Conservation (phyloP, 2,329 filamentous ascomycete genomes). For the Aschersonia sp. region DNA sequence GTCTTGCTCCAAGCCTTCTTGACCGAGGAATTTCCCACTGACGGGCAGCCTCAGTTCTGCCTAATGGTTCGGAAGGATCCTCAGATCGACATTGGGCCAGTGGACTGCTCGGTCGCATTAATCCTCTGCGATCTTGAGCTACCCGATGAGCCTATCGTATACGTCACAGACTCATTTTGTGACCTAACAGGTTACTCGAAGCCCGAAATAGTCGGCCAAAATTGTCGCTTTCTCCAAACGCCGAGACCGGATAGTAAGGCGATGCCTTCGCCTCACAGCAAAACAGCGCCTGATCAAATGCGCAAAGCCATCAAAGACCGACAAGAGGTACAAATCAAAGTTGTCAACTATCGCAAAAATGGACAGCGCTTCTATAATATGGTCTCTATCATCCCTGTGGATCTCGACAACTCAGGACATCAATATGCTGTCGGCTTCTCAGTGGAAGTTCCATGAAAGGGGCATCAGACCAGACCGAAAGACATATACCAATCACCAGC, state of each 20-base stretch:
- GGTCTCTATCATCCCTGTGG: slow-evolving; percentile 72
- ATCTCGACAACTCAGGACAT: slow-evolving; percentile 47
- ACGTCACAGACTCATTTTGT: slow-evolving; percentile 69
- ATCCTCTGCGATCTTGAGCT: slow-evolving; percentile 66
- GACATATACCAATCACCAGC: too few species aligned
- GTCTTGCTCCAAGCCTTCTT: not conserved
- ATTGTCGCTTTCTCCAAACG: slow-evolving; percentile 74
- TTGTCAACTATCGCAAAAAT: slow-evolving; percentile 73
- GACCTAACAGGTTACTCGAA: slow-evolving; percentile 65
- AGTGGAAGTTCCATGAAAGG: slow-evolving; percentile 38
- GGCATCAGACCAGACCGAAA: too few species aligned
- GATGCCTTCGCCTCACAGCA: slow-evolving; percentile 6
- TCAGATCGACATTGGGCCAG: slow-evolving; percentile 63
- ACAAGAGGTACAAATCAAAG: slow-evolving; percentile 30
- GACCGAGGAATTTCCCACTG: not conserved
- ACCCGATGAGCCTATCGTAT: slow-evolving; percentile 67
- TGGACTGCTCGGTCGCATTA: slow-evolving; percentile 75
- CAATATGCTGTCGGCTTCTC: slow-evolving; percentile 74
- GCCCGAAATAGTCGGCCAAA: slow-evolving; percentile 61
- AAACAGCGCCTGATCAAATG: slow-evolving; percentile 44
- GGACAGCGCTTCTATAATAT: slow-evolving; percentile 71
- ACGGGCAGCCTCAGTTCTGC: slow-evolving; percentile 26
- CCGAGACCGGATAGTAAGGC: slow-evolving; percentile 37
- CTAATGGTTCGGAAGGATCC: slow-evolving; percentile 60
- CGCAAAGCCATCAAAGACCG: slow-evolving; percentile 27